phyloP scores from a whole-genome alignment of 2,329 filamentous ascomycete species.

The Pyricularia sp. region DNA sequence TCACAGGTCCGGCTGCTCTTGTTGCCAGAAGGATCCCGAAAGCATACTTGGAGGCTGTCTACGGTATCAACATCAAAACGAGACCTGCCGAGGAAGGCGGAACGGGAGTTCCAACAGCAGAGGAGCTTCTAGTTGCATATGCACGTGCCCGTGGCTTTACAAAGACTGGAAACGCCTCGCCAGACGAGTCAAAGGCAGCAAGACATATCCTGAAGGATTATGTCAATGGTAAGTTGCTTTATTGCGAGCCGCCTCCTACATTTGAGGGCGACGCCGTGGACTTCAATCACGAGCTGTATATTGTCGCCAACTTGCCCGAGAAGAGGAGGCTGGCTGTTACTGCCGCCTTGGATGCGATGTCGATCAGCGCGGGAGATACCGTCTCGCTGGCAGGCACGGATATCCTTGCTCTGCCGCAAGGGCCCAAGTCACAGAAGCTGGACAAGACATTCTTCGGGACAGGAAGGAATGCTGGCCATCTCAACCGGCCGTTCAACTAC shows the following conservation, averaged over 20 bases:
- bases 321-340: conserved; percentile 60
- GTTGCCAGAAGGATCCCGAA: conserved; percentile 79
- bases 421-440: conserved; percentile 61
- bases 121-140: conserved; percentile 76
- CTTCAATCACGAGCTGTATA: conserved; percentile 87
- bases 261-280: conserved; percentile 51
- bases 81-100: conserved; percentile 83
- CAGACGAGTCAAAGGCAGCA: conserved; percentile 85
- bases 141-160: conserved; percentile 82
- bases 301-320: conserved; percentile 65
- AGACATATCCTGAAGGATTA: conserved; percentile 91
- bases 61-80: conserved; percentile 78
- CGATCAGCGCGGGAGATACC: conserved; percentile 22
- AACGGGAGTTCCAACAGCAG: conserved; percentile 70
- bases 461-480: conserved; percentile 47
- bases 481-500: conserved; percentile 75
- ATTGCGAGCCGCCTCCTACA: conserved; percentile 75
- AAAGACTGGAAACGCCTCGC: conserved; percentile 77
- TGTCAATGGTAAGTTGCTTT: conserved; percentile 88
- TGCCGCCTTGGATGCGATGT: conserved; percentile 32
- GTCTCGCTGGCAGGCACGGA: conserved; percentile 30
- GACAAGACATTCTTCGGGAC: conserved; percentile 84
- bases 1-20: conserved; percentile 71
- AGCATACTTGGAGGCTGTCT: conserved; percentile 78
- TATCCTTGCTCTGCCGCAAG: conserved; percentile 38